A percentile compares a stretch with the other conserved stretches of the same genome.
These are phyloP conservation scores for Rhodamnia rubescens DNA, from an alignment of 345 rosid genomes.

Conservation along the genomic window DNA sequence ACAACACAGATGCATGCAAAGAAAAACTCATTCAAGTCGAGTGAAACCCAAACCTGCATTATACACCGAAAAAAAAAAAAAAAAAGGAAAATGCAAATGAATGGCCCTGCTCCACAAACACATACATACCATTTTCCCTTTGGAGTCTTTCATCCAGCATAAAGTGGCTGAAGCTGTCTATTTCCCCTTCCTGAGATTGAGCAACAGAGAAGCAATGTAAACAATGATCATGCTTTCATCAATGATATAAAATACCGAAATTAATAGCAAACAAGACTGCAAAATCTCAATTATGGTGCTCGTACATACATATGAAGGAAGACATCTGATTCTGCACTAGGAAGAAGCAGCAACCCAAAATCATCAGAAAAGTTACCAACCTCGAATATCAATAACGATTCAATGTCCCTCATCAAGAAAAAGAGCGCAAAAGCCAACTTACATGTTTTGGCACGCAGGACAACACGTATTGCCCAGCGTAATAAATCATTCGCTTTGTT, in stretches of 20 bases:
- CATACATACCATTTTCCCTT: constrained; percentile 25
- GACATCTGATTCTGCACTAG: not conserved
- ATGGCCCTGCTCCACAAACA: not conserved
- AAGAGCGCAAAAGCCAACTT: not conserved
- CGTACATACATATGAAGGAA: not conserved
- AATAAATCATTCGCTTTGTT: not conserved
- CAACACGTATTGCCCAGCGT: not conserved
- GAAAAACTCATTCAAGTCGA: not conserved
- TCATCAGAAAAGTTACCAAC: not conserved
- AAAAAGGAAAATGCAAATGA: not conserved
- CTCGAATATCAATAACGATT: not conserved
- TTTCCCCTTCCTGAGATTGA: constrained; percentile 41
- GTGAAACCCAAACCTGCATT: not conserved
- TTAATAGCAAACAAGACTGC: no score
- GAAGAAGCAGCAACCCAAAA: not conserved
- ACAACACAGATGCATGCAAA: not conserved
- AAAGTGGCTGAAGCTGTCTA: constrained; percentile 3
- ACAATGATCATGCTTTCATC: not conserved
- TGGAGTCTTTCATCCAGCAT: constrained; percentile 12
- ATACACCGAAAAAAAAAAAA: not conserved
- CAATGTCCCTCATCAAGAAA: not conserved
- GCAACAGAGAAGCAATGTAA: not conserved
- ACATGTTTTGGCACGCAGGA: not conserved
- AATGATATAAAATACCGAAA: not conserved
- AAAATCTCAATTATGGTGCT: no score